Conservation (phyloP, 352 stramenopile genomes). For the Blastocystis sp. region DNA sequence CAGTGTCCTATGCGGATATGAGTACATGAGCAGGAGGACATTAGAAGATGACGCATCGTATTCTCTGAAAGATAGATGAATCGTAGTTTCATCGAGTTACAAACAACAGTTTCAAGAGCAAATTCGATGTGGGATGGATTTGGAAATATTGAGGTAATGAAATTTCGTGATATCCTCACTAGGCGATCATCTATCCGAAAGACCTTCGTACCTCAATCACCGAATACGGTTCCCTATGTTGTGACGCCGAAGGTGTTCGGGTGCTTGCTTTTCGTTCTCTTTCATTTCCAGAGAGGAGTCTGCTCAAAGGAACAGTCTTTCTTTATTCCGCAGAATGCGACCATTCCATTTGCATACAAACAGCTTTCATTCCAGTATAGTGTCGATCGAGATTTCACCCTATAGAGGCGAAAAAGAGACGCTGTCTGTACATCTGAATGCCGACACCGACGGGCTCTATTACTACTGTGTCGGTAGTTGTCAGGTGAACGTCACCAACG, state of each 20-base stretch:
- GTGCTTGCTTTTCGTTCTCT: neutral
- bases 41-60: too few species aligned
- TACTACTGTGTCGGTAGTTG: constrained; percentile 6
- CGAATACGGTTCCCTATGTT: neutral
- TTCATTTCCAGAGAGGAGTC: neutral
- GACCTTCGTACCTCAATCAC: neutral
- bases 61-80: too few species aligned
- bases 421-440: neutral
- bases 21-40: too few species aligned
- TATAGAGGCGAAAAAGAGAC: neutral
- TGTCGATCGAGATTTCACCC: neutral
- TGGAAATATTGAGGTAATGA: neutral
- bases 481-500: neutral
- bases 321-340: neutral
- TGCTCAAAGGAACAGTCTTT: constrained; percentile 2
- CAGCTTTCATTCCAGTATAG: neutral
- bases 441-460: constrained; percentile 15
- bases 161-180: neutral
- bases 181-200: neutral
- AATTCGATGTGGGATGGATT: neutral
- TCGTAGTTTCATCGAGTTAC: neutral
- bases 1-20: too few species aligned
- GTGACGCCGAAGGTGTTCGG: neutral
- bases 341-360: neutral
- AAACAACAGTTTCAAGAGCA: neutral